Base-by-base conservation (phyloP, 257 asterid genomes). In the Coffea eugenioides region DNA sequence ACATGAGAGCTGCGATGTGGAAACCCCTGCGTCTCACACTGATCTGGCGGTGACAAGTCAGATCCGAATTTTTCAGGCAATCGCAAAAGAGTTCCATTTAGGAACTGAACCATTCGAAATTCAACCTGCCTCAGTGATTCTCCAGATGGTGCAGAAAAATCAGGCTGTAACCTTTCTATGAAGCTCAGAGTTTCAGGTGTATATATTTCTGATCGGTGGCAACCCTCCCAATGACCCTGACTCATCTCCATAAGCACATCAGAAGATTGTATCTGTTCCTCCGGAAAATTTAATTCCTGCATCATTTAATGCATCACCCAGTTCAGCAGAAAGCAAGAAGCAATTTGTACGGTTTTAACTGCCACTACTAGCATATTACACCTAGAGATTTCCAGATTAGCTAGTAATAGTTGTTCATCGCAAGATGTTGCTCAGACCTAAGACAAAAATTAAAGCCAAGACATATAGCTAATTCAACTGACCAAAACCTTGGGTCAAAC, bases 171-270 rank as follows among this genome's bases (percentile, higher is more conserved):
- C 88, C 88, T 90, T 77, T 96, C 99, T 90, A 93, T 92, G 82
- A 91, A 68, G 83, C 86, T 88, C 81, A 85, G 31, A 16, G 91
- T 94, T 82, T 92, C 97, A 6, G 94, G 84, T 54, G 97, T 91
- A 83, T 89, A 91, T 80, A 94, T 86, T 73, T 94, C 97, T 5
- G 95, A 88, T 41, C 91, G 86, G 70, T 91, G 96, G 88, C 97
- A 95, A 36, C 99, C 97, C 84, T 95, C 99, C 98, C 98, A 93
- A 82, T 89, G 94, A 64, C 99, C 98, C 77, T 92, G 94, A 87
- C 97, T 93, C 98, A 93, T 95, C 83, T 93, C 98, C 62, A 80
- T 65, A 25, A 93, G 89, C 25, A 94, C 97, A 56, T 95, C 98
- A 0, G 97, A 89, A 67, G 95, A 85, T 69, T 91, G 96, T 86